Conservation (phyloP, 108 stramenopile genomes). For the Parmales sp. region DNA sequence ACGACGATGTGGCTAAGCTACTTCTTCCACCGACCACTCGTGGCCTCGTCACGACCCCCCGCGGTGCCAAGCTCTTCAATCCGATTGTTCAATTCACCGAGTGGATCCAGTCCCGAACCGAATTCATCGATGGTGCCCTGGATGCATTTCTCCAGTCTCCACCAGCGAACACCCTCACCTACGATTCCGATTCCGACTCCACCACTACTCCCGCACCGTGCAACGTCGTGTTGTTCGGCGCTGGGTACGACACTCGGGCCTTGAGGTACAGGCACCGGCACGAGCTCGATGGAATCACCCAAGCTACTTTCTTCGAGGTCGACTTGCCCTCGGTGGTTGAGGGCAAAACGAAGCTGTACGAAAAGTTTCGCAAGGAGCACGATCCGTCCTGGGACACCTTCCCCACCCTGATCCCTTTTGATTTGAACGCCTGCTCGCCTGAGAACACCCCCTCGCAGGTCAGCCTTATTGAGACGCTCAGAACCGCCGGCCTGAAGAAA, state of each 20-base stretch:
- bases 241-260: conserved; percentile 14
- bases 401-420: background rate
- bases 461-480: conserved; percentile 8
- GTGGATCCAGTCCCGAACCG: background rate
- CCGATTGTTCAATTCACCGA: background rate
- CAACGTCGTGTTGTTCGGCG: conserved; percentile 9
- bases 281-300: background rate
- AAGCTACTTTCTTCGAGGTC: background rate
- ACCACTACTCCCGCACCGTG: background rate
- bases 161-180: background rate
- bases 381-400: too few species aligned
- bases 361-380: background rate
- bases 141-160: background rate
- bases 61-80: background rate
- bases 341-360: conserved; percentile 8
- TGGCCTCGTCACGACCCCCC: background rate
- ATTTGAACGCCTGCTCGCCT: conserved; percentile 20
- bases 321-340: conserved; percentile 11
- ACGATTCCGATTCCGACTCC: background rate
- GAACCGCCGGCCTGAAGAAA: conserved; percentile 6
- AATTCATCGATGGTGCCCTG: conserved; percentile 8
- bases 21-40: background rate
- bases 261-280: conserved; percentile 12
- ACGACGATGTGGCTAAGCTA: conserved; percentile 13
- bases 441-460: background rate